phyloP scores from a whole-genome alignment of 305 asterid genomes.

The Rubia tinctorum region DNA sequence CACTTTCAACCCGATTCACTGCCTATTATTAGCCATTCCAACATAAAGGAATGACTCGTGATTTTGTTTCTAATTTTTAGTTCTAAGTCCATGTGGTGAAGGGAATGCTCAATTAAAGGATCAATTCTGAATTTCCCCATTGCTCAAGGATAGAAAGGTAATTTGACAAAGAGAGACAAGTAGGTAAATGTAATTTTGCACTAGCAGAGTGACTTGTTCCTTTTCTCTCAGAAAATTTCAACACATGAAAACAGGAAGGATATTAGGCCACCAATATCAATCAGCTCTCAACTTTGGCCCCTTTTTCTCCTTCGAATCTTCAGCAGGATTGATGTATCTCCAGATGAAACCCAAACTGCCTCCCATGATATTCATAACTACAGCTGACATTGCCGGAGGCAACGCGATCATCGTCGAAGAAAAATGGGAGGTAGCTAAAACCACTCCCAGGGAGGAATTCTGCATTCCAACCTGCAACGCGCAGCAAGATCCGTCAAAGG shows the following conservation, averaged over 20 bases:
- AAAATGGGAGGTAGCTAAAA: slow-evolving; percentile 83
- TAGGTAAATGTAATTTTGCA: neutral
- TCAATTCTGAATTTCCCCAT: too few species aligned
- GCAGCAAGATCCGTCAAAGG: neutral
- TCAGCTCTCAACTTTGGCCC: slow-evolving; percentile 4
- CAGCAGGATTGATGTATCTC: slow-evolving; percentile 59
- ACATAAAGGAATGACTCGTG: too few species aligned
- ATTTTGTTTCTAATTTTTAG: too few species aligned
- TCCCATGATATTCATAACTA: slow-evolving; percentile 87
- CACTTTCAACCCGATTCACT: too few species aligned
- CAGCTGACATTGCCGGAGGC: slow-evolving; percentile 84
- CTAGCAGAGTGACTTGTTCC: neutral
- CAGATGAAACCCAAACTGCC: slow-evolving; percentile 81
- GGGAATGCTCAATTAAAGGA: too few species aligned
- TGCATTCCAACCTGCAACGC: slow-evolving; percentile 86
- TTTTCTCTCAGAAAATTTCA: neutral
- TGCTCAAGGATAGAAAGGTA: too few species aligned
- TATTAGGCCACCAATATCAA: neutral
- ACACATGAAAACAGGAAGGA: neutral
- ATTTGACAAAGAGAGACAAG: too few species aligned
- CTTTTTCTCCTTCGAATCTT: slow-evolving; percentile 24
- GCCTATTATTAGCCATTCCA: too few species aligned
- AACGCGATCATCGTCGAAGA: slow-evolving; percentile 70
- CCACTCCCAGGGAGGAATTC: slow-evolving; percentile 87
- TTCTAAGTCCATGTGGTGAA: too few species aligned